Evolutionary conservation across 805 yeast genomes (phyloP), one percentile per base, ranked within the genome.

Genomic region (Starmerella sirachaensis): DNA sequence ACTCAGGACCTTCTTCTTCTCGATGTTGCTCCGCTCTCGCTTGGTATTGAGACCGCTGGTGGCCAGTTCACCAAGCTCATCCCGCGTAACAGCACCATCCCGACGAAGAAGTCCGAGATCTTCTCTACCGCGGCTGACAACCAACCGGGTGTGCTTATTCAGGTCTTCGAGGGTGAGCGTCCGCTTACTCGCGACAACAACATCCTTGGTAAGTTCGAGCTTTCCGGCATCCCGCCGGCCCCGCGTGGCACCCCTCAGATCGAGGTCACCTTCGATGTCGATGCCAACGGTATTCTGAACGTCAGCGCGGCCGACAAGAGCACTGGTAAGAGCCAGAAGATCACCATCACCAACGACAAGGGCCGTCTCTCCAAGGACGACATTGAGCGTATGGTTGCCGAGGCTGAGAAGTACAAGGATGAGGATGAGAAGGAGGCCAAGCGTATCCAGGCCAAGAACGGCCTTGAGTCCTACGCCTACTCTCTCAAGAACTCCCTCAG

Each of bases 171-270:
- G 72, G 97, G 97, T 78, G 97, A 86, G 74, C 83, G 96, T 72
- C 81, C 94, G 49, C 78, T 78, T 69, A 85, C 95, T 38, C 81
- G 77, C 69, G 96, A 86, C 64, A 86, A 86, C 78, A 86, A 85
- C 76, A 65, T 85, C 63, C 77, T 86, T 59, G 97, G 96, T 73
- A 86, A 86, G 70, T 86, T 86, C 67, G 96, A 86, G 69, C 77
- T 86, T 58, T 66, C 91, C 51, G 95, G 95, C 63, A 86, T 86
- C 50, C 96, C 96, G 58, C 95, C 95, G 54, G 95, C 95, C 31
- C 95, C 95, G 69, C 84, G 95, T 70, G 96, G 96, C 74, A 93
- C 81, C 50, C 96, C 96, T 59, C 94, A 85, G 71, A 79, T 86
- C 56, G 96, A 86, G 74, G 96, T 86, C 52, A 86, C 95, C 56